phyloP scores from a whole-genome alignment of 768 basidiomycete genomes.

The Agrocybe chaxingu region DNA sequence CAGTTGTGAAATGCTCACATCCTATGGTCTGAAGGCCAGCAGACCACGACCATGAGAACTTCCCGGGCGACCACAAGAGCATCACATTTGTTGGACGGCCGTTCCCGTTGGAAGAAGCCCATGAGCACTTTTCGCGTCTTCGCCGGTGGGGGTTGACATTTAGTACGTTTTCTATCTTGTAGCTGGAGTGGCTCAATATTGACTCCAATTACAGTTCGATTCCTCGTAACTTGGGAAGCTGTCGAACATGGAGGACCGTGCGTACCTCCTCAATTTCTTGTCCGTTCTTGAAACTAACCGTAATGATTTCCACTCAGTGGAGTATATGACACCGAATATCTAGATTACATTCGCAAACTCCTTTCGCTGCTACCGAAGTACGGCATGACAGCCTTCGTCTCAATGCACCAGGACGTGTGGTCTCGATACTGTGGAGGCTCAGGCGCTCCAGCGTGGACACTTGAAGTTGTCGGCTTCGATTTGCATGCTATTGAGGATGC shows the following conservation, averaged over 20 bases:
- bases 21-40: conserved; percentile 45
- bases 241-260: conserved; percentile 92
- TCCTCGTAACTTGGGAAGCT: conserved; percentile 96
- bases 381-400: conserved; percentile 71
- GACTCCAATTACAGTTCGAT: conserved; percentile 56
- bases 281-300: background rate
- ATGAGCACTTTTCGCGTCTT: conserved; percentile 75
- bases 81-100: conserved; percentile 90
- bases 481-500: conserved; percentile 74
- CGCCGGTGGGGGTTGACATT: conserved; percentile 87
- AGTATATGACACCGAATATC: conserved; percentile 79
- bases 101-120: conserved; percentile 87
- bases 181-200: too few relatives aligned
- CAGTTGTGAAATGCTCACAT: conserved; percentile 5
- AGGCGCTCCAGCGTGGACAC: conserved; percentile 95
- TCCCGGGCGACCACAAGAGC: conserved; percentile 58
- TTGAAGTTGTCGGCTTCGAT: conserved; percentile 85
- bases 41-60: conserved; percentile 64
- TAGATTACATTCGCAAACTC: conserved; percentile 71
- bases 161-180: conserved; percentile 42
- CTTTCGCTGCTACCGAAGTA: conserved; percentile 69
- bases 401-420: conserved; percentile 94
- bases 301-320: conserved; percentile 46
- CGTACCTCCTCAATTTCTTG: conserved; percentile 26
- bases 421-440: conserved; percentile 93